These are phyloP conservation scores for Peniophora sp. DNA, from an alignment of 1,284 basidiomycete species.

Conservation along the genomic window DNA sequence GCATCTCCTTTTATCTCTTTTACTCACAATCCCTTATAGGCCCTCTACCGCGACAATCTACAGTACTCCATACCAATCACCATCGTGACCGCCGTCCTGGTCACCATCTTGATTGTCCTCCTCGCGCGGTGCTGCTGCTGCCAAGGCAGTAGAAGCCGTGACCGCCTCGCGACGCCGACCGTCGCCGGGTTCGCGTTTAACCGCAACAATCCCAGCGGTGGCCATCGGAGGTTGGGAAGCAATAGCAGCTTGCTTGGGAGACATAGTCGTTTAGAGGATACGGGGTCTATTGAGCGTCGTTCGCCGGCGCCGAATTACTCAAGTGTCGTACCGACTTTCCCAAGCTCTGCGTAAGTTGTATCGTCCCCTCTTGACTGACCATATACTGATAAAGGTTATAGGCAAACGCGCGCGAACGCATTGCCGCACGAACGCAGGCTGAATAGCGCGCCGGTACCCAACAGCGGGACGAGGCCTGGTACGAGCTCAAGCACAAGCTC, in stretches of 20 bases:
- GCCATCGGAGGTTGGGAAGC: not conserved
- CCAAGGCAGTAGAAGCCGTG: not conserved
- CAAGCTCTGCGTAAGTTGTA: not conserved
- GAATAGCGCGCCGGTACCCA: no score
- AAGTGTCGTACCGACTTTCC: not conserved
- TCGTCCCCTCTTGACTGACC: no score
- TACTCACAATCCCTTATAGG: slow-evolving; percentile 21
- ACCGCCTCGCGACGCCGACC: not conserved
- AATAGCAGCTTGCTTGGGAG: not conserved
- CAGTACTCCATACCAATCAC: slow-evolving; percentile 80
- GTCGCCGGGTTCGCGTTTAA: not conserved
- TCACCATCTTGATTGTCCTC: slow-evolving; percentile 42
- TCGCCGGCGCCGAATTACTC: not conserved
- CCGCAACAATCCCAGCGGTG: not conserved
- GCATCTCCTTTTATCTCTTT: slow-evolving; percentile 3
- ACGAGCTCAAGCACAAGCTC: no score
- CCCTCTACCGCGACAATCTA: slow-evolving; percentile 72
- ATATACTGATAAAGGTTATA: no score
- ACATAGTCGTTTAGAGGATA: not conserved
- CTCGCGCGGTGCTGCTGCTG: not conserved
- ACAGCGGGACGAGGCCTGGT: no score
- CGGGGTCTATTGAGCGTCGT: not conserved
- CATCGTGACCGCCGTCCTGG: slow-evolving; percentile 58
- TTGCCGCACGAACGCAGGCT: no score
- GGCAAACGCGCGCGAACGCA: no score